Conservation (phyloP, 2,329 filamentous ascomycete genomes). For the Colletotrichum neosansevieriae region DNA sequence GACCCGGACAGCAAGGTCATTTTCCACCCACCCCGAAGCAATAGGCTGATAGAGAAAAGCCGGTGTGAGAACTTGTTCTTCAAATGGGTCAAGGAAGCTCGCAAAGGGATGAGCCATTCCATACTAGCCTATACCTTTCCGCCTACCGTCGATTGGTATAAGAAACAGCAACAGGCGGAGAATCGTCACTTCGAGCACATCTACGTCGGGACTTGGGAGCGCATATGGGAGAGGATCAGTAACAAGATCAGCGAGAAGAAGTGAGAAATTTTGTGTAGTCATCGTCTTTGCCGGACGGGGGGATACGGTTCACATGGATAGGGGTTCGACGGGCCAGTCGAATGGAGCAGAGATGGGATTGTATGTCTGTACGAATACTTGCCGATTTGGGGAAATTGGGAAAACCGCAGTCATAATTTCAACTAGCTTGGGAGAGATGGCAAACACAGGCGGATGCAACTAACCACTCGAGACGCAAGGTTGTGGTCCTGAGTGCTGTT, state of each 20-base stretch:
- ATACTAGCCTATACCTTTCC: conserved; percentile 56
- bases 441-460: no score
- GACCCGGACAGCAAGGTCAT: conserved; percentile 51
- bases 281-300: no score
- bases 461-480: no score
- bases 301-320: no score
- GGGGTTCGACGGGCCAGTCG: no score
- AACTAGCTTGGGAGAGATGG: no score
- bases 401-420: no score
- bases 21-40: conserved; percentile 60
- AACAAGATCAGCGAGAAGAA: background rate
- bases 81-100: conserved; percentile 49
- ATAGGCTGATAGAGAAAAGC: conserved; percentile 40
- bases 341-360: no score
- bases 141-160: conserved; percentile 66
- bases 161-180: conserved; percentile 55
- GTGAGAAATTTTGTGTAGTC: background rate
- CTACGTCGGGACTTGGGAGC: conserved; percentile 57
- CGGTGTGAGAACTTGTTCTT: conserved; percentile 60
- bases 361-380: no score
- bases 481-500: no score
- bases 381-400: no score
- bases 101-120: conserved; percentile 37
- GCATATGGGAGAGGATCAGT: conserved; percentile 49
- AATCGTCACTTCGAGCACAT: conserved; percentile 65